phyloP scores from a whole-genome alignment of 768 basidiomycete genomes.

The Hygrocybe punicea region DNA sequence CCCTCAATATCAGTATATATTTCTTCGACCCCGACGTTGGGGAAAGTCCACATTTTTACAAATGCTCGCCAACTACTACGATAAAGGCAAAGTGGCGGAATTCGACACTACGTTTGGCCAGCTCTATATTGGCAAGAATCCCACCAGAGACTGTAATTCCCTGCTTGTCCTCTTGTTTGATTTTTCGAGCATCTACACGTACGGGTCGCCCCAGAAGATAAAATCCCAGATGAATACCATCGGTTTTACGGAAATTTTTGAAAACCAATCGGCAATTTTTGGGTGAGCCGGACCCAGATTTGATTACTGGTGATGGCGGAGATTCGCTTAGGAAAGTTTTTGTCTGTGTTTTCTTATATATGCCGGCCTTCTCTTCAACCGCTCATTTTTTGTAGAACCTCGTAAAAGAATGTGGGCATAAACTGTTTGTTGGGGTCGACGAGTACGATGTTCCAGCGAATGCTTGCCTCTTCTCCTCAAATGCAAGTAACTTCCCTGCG shows the following conservation, averaged over 20 bases:
- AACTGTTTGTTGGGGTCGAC: conserved; percentile 2
- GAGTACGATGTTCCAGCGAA: conserved; percentile 5
- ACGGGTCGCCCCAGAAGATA: neutral
- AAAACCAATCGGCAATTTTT: neutral
- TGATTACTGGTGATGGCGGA: neutral
- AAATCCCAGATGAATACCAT: neutral
- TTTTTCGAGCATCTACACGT: neutral
- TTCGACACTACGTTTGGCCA: neutral
- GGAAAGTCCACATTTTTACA: conserved; percentile 2
- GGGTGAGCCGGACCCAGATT: neutral
- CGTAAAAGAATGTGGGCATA: neutral
- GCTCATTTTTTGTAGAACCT: neutral
- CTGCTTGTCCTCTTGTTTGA: conserved; percentile 2
- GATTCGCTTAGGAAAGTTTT: neutral
- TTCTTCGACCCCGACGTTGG: neutral
- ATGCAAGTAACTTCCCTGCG: neutral
- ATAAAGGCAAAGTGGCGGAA: neutral
- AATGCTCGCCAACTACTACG: neutral
- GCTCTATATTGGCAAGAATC: conserved; percentile 1
- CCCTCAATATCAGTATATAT: neutral
- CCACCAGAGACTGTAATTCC: neutral
- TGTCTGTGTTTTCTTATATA: neutral
- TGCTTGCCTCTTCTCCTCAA: neutral
- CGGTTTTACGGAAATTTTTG: neutral
- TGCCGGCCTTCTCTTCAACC: neutral